Evolutionary conservation across 768 basidiomycete genomes (phyloP).

Genomic region (Suillus plorans): DNA sequence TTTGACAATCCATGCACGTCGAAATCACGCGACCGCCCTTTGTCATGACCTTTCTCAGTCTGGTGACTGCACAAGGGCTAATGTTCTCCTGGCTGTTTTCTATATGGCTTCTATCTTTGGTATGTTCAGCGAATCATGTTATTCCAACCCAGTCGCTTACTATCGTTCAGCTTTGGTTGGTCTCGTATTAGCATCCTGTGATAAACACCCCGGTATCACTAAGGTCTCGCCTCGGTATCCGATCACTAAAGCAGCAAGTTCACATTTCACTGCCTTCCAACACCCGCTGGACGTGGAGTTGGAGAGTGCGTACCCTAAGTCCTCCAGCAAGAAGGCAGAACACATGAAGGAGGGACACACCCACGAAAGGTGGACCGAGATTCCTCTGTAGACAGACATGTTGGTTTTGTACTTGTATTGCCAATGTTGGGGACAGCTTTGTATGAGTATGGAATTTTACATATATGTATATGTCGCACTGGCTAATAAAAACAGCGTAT

Average conservation of each 20-base stretch:
- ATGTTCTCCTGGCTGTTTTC: conserved; percentile 27
- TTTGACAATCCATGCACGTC: conserved; percentile 30
- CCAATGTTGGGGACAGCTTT: background rate
- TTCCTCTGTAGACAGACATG: conserved; percentile 10
- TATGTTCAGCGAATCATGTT: conserved; percentile 15
- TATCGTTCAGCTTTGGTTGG: conserved; percentile 21
- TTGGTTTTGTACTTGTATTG: background rate
- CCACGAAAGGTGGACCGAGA: conserved; percentile 21
- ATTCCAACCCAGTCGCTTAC: conserved; percentile 3
- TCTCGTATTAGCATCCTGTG: conserved; percentile 24
- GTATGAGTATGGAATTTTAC: conserved; percentile 15
- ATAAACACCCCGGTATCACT: conserved; percentile 27
- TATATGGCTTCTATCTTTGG: conserved; percentile 28
- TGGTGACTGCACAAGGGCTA: conserved; percentile 19
- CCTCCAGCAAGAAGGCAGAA: conserved; percentile 9
- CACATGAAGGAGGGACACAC: conserved; percentile 2
- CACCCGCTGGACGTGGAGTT: conserved; percentile 22
- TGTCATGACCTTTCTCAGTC: conserved; percentile 30
- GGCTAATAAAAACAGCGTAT: background rate
- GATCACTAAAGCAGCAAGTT: conserved; percentile 32
- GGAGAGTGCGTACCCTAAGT: conserved; percentile 16
- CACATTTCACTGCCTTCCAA: conserved; percentile 20
- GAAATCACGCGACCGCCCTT: conserved; percentile 16
- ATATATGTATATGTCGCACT: background rate
- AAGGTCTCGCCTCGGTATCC: conserved; percentile 24